These are phyloP conservation scores for Candida suzukii DNA, from an alignment of 805 yeast species.

Conservation along the genomic window DNA sequence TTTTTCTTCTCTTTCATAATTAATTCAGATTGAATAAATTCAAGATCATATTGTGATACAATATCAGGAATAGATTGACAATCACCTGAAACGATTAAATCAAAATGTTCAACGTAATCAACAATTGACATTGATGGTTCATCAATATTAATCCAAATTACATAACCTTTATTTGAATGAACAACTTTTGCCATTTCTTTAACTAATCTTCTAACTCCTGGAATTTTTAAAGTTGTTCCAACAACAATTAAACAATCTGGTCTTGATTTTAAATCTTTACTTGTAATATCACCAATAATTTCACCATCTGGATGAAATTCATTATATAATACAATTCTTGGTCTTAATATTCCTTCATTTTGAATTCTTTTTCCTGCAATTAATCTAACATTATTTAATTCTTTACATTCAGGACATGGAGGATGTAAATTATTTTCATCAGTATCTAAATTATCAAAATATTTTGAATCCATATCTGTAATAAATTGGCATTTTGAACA, in stretches of 20 bases:
- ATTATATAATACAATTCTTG: slow-evolving; percentile 63
- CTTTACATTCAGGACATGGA: slow-evolving; percentile 59
- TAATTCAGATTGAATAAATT: slow-evolving; percentile 2
- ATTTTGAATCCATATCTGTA: slow-evolving; percentile 42
- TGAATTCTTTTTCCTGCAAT: slow-evolving; percentile 60
- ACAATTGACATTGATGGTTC: slow-evolving; percentile 43
- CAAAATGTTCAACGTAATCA: slow-evolving; percentile 45
- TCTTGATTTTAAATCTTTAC: slow-evolving; percentile 50
- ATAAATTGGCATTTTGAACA: slow-evolving; percentile 72
- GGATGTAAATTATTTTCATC: slow-evolving; percentile 29
- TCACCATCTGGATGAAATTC: slow-evolving; percentile 86
- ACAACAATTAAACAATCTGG: slow-evolving; percentile 79
- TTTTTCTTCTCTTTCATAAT: background rate
- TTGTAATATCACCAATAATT: slow-evolving; percentile 69
- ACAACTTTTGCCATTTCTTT: slow-evolving; percentile 54
- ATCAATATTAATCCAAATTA: slow-evolving; percentile 56
- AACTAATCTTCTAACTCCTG: slow-evolving; percentile 59
- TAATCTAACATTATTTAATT: slow-evolving; percentile 45
- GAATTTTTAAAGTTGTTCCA: slow-evolving; percentile 81
- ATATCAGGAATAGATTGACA: slow-evolving; percentile 48
- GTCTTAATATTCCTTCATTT: slow-evolving; percentile 56
- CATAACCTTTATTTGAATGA: slow-evolving; percentile 49
- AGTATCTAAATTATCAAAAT: slow-evolving; percentile 37
- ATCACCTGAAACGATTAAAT: slow-evolving; percentile 56
- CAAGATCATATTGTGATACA: slow-evolving; percentile 15